Evolutionary conservation across 2,329 filamentous ascomycete genomes (phyloP), one percentile per base, ranked within the genome.

Genomic region (Alternaria longipes): DNA sequence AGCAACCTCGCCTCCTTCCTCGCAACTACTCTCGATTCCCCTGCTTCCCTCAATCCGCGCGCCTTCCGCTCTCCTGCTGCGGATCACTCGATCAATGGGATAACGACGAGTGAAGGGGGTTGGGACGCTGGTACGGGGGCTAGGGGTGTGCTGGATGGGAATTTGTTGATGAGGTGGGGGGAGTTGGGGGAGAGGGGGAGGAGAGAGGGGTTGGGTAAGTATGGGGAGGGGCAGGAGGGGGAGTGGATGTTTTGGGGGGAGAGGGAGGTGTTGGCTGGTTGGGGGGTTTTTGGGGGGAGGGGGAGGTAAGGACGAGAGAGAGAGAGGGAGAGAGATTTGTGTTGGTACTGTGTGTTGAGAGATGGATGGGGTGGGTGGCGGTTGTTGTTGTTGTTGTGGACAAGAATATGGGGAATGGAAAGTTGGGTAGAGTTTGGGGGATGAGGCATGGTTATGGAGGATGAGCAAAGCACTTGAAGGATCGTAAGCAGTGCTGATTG

Each of bases 1-100:
- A 89, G 89, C 4, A 92, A 92, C 2, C 84, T 99, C 4, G 87
- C 94, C 47, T 91, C 90, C 4, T 93, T 96, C 74, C 84, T 99
- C 1, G 84, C 89, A 8, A 91, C 89, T 34, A 89, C 90, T 0
- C 85, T 97, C 8, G 89, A 92, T 44, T 14, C 93, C 64, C 82
- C 91, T 5, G 92, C 89, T 8, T 93, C 92, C 0, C 83, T 97
- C 51, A 98, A 98, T 78, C 91, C 93, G 2, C 89, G 91, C 56
- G 92, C 89, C 0, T 92, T 94, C 80, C 86, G 95, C 14, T 26
- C 24, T n/a, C n/a, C n/a, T 6, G 83, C 87, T 71, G 76, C 82
- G 20, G 83, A 41, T 6, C 8, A 8, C n/a, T 8, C n/a, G n/a
- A 26, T 26, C 24, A 26, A 26, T 26, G 0, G 0, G 24, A 44